phyloP scores from a whole-genome alignment of 257 asterid species.

The Penstemon davidsonii region DNA sequence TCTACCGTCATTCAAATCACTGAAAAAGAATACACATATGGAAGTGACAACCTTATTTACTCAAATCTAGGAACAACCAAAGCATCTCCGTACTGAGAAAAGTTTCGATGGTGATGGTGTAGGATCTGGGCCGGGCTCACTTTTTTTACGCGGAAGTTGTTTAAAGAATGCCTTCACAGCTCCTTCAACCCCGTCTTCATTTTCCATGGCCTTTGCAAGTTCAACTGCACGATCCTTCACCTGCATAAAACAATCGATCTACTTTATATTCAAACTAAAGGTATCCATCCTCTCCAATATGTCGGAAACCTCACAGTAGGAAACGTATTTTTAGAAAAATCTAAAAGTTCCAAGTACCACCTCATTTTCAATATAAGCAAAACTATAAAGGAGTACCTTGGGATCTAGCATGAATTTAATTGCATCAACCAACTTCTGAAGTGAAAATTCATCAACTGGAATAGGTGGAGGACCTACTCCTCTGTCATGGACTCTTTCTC shows the following conservation, averaged over 20 bases:
- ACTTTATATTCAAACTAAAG: slow-evolving; percentile 13
- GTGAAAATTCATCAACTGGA: slow-evolving; percentile 85
- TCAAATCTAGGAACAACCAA: slow-evolving; percentile 70
- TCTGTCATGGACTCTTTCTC: slow-evolving; percentile 84
- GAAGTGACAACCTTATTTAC: slow-evolving; percentile 4
- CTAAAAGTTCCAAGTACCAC: no score
- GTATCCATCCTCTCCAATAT: background rate
- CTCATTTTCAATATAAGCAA: background rate
- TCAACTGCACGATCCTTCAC: slow-evolving; percentile 83
- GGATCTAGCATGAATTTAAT: slow-evolving; percentile 77
- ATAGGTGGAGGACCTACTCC: slow-evolving; percentile 90
- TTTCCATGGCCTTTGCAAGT: slow-evolving; percentile 91
- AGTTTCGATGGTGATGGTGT: slow-evolving; percentile 33
- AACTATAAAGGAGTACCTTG: slow-evolving; percentile 44
- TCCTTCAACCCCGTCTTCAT: slow-evolving; percentile 91
- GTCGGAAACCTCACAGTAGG: background rate
- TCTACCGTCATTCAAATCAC: slow-evolving; percentile 3
- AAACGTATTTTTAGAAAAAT: background rate
- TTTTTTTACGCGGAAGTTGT: slow-evolving; percentile 67
- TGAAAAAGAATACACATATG: slow-evolving; percentile 27
- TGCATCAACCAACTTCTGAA: slow-evolving; percentile 64
- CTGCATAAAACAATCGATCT: slow-evolving; percentile 41
- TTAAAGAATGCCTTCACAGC: slow-evolving; percentile 90
- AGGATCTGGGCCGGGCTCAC: slow-evolving; percentile 47
- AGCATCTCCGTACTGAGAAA: slow-evolving; percentile 69